Evolutionary conservation across 768 basidiomycete species (phyloP).

Genomic region (Podaxis sp.): DNA sequence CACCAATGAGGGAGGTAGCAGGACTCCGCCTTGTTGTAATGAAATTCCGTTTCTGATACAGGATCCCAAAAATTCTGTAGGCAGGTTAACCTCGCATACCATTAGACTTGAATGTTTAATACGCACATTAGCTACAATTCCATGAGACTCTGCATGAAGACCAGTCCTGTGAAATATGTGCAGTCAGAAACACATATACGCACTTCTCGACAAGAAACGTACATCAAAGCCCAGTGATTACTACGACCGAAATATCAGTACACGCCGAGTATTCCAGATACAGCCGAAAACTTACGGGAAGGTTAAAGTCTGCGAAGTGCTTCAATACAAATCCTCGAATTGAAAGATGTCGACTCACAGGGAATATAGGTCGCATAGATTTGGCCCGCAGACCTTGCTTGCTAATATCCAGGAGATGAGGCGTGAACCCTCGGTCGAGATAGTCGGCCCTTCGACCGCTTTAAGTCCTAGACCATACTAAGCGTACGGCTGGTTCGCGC

Average conservation of each 20-base stretch:
- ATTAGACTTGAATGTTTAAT: not conserved
- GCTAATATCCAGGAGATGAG: conserved; percentile 78
- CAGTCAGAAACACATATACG: not conserved
- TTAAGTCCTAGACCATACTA: not conserved
- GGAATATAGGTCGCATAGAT: conserved; percentile 85
- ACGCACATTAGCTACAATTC: conserved; percentile 84
- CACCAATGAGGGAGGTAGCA: conserved; percentile 79
- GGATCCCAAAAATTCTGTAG: conserved; percentile 88
- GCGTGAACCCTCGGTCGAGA: conserved; percentile 81
- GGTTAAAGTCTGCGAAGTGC: conserved; percentile 68
- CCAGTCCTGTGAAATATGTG: conserved; percentile 65
- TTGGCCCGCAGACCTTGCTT: conserved; percentile 85
- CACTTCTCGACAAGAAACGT: conserved; percentile 19
- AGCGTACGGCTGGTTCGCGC: conserved; percentile 19
- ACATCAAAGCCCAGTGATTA: conserved; percentile 92
- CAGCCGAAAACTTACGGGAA: conserved; percentile 67
- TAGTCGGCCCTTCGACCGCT: conserved; percentile 68
- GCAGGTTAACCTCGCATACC: not conserved
- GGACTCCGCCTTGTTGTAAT: conserved; percentile 63
- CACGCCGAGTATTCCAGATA: conserved; percentile 2
- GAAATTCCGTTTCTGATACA: conserved; percentile 55
- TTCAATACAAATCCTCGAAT: conserved; percentile 7
- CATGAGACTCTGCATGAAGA: conserved; percentile 85
- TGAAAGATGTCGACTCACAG: conserved; percentile 40
- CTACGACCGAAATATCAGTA: conserved; percentile 32